Evolutionary conservation across 164 flowering plant genomes (phyloP), one percentile per base, ranked within the genome.

Genomic region (Kalanchoe fedtschenkoi): DNA sequence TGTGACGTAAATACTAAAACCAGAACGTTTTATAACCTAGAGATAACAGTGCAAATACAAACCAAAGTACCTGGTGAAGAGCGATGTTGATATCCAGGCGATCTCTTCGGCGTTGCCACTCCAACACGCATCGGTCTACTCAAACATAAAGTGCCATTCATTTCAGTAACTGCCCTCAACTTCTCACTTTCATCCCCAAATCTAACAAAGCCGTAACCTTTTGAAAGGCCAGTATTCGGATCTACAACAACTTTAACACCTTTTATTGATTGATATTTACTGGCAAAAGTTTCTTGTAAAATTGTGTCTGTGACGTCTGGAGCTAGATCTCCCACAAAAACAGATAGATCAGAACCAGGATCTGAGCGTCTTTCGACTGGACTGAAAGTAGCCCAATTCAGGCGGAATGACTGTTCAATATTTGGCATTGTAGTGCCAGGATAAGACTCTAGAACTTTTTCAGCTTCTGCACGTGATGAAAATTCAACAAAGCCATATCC

Each of bases 291-390:
- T 53, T 84, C 87, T n/a, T 74, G 87, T 77, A 84, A 58, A 65
- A 84, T 21, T 1, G 68, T 30, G 75, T 82, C 89, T 57, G 89
- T 78, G 26, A 80, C 87, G 74, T 84, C 89, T 60, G 80, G 42
- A 61, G 89, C 87, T 68, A 84, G 72, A 63, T 84, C 89, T 38
- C 89, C 87, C 0, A 84, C 87, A 75, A 84, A 84, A 59, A 84
- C 79, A 19, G 89, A 78, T 26, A 72, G 72, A 64, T 84, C 82
- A 64, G 80, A 73, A 74, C 81, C 74, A 64, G 64, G 26, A 13
- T 80, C 82, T 0, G 68, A 9, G 5, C 81, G 79, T 60, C 71
- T 77, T 5, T 83, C 83, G 51, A 72, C 72, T 0, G 76, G 22
- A 58, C 80, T 78, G 59, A 81, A 76, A 32, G 76, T 67, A 35